These are phyloP conservation scores for Clitoria ternatea DNA, from an alignment of 306 rosid genomes.

Conservation along the genomic window DNA sequence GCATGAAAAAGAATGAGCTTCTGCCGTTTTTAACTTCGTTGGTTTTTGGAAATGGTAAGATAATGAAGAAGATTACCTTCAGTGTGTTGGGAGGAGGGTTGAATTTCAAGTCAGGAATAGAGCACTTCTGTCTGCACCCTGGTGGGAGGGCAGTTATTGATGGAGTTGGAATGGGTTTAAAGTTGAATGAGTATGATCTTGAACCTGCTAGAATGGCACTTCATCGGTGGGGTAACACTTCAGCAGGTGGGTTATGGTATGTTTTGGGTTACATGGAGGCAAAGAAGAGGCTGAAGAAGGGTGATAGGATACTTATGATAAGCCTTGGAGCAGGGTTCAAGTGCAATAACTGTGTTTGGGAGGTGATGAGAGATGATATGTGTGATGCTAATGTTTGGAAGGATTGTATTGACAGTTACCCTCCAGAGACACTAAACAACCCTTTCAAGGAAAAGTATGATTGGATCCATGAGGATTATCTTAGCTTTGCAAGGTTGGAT, in stretches of 20 bases:
- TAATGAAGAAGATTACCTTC: not conserved
- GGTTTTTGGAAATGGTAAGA: not conserved
- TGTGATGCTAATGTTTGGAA: constrained; percentile 65
- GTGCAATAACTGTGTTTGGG: constrained; percentile 93
- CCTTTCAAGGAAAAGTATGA: constrained; percentile 63
- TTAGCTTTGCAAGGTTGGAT: constrained; percentile 60
- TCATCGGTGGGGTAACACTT: constrained; percentile 81
- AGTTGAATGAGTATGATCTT: constrained; percentile 49
- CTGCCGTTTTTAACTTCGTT: constrained; percentile 16
- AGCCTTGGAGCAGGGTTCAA: constrained; percentile 91
- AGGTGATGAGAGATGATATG: constrained; percentile 65
- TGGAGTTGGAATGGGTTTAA: constrained; percentile 66
- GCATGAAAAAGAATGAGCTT: constrained; percentile 28
- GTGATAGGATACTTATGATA: constrained; percentile 66
- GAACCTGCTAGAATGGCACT: constrained; percentile 88
- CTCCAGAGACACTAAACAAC: constrained; percentile 37
- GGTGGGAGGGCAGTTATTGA: constrained; percentile 76
- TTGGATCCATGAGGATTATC: constrained; percentile 72
- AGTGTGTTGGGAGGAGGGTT: constrained; percentile 35
- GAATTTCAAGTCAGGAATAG: constrained; percentile 58
- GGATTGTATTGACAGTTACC: constrained; percentile 55
- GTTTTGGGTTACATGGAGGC: constrained; percentile 95
- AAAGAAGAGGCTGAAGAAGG: constrained; percentile 72
- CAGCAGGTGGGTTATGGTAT: constrained; percentile 89
- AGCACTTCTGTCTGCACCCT: constrained; percentile 81